phyloP scores from a whole-genome alignment of 148 eudicot genomes.

The Chenopodium quinoa region DNA sequence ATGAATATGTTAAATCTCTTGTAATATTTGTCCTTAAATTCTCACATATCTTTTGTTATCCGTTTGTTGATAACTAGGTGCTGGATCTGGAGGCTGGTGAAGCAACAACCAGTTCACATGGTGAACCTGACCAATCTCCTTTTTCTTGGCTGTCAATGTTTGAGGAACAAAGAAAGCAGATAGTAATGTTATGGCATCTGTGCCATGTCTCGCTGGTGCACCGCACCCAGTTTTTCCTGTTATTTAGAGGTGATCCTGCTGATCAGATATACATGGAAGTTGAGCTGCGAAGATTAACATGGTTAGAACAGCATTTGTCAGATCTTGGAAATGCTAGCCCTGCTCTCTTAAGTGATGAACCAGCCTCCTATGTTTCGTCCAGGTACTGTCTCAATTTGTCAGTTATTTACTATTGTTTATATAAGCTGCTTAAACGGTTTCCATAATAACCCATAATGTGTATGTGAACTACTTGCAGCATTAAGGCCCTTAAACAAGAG shows the following conservation, averaged over 20 bases:
- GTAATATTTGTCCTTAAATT: background rate
- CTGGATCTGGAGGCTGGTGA: conserved; percentile 86
- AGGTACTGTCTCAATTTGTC: conserved; percentile 36
- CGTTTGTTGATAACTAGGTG: conserved; percentile 45
- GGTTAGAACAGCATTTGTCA: conserved; percentile 93
- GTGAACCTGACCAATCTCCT: conserved; percentile 59
- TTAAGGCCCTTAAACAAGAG: conserved; percentile 87
- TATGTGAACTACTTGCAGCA: conserved; percentile 40
- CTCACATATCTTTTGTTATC: background rate
- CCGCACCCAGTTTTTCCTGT: conserved; percentile 78
- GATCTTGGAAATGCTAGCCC: conserved; percentile 99
- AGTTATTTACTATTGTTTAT: background rate
- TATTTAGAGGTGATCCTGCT: conserved; percentile 85
- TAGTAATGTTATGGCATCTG: conserved; percentile 92
- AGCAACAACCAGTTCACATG: conserved; percentile 40
- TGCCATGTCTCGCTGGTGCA: conserved; percentile 94
- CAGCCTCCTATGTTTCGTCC: conserved; percentile 73
- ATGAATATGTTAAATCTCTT: no score
- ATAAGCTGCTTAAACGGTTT: background rate
- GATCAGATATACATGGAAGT: conserved; percentile 96
- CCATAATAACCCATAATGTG: background rate
- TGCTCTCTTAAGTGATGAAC: conserved; percentile 90
- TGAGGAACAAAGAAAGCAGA: conserved; percentile 78
- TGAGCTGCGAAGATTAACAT: conserved; percentile 85
- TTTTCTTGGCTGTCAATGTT: conserved; percentile 59